Evolutionary conservation across 441 rosid species (phyloP), one percentile per base, ranked within the genome.

Genomic region (Erodium trifolium): DNA sequence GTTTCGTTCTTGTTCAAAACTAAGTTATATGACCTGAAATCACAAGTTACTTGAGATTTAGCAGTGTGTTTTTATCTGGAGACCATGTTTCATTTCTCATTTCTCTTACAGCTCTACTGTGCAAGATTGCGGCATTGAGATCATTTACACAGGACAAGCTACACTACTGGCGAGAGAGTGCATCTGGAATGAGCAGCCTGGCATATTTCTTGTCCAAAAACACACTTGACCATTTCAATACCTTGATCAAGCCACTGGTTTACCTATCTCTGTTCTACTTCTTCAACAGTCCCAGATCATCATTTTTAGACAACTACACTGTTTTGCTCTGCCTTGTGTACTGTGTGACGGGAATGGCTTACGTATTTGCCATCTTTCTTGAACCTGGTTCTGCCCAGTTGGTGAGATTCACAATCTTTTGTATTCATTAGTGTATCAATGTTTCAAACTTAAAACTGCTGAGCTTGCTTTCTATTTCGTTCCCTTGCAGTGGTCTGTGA

Each of bases 251-350:
- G 82, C 97, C 98, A 1, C 81, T 94, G 12, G 96, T 92, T 67
- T 90, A 85, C 73, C 81, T 92, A 49, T 92, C 98, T 6, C 92
- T 92, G 97, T 90, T 92, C 83, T 92, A 90, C 86, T 92, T 87
- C 88, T 94, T 88, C 89, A 94, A 87, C 87, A 88, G 86, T 71
- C 97, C 99, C 3, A 84, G 98, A 80, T 92, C 99, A 39, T 72
- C 87, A 17, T 83, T 92, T 1, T 29, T 57, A 0, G 99, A 92
- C 74, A 92, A 94, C 57, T 94, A 94, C 73, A 3, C 77, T 12
- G 98, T 94, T 77, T 68, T 92, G 66, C 49, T 86, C 43, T 91
- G 96, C 78, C 91, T 94, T 53, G 98, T 94, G 19, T 90, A 94
- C 71, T 92, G 99, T 67, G 97, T 92, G 41, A 87, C 94, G 1